Conservation (phyloP, 148 eudicot species). For the Dianthus caryophyllus region DNA sequence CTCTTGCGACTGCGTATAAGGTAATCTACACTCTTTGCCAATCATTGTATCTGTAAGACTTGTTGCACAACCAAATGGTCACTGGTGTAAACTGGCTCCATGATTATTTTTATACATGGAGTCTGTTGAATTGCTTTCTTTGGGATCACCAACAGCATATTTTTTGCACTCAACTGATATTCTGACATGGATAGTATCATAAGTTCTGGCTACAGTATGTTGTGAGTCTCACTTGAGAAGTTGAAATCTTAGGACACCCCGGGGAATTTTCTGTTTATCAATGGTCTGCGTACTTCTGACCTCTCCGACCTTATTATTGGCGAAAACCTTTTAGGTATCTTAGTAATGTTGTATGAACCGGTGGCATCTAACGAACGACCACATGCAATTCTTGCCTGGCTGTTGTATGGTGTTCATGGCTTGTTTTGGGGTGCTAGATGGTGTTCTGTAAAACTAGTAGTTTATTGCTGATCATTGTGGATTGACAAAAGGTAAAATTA, state of each 20-base stretch:
- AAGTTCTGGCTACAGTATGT: background rate
- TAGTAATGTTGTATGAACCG: too few species aligned
- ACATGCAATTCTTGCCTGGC: background rate
- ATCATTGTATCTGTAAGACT: background rate
- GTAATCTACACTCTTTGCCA: constrained; percentile 29
- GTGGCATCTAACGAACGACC: too few species aligned
- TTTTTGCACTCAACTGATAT: background rate
- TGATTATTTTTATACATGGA: constrained; percentile 5
- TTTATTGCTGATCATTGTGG: background rate
- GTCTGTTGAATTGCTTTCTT: background rate
- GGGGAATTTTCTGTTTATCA: background rate
- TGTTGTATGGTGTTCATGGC: background rate
- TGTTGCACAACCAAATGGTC: background rate
- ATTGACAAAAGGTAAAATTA: background rate
- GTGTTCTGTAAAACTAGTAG: too few species aligned
- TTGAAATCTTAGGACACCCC: background rate
- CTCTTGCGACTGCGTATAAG: constrained; percentile 81
- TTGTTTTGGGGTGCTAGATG: background rate
- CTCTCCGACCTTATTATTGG: too few species aligned
- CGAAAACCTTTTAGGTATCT: too few species aligned
- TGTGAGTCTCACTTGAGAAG: background rate
- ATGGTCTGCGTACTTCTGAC: background rate
- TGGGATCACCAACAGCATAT: background rate
- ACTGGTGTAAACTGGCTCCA: background rate
- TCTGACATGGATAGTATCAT: background rate